phyloP scores from a whole-genome alignment of 2,329 filamentous ascomycete genomes.

The Mycosphaerelloides madeirae region DNA sequence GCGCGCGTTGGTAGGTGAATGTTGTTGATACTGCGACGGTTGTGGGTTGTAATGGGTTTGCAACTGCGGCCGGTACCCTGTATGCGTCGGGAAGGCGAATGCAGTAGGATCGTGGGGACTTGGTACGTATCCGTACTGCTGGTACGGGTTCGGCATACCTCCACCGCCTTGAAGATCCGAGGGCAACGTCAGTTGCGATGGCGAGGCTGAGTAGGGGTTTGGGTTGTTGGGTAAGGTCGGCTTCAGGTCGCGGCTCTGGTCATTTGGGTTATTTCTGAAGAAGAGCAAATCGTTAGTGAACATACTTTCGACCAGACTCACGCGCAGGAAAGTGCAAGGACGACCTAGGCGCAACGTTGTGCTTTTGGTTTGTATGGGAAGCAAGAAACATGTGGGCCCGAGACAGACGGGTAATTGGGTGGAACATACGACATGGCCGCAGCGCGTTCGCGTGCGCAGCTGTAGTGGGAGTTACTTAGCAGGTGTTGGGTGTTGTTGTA shows the following conservation, averaged over 20 bases:
- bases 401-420: slow-evolving; percentile 9
- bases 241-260: slow-evolving; percentile 43
- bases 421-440: slow-evolving; percentile 29
- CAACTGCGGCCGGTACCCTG: slow-evolving; percentile 23
- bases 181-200: slow-evolving; percentile 33
- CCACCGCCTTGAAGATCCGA: slow-evolving; percentile 24
- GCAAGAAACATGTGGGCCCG: slow-evolving; percentile 5
- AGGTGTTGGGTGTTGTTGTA: slow-evolving; percentile 13
- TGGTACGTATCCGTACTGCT: slow-evolving; percentile 26
- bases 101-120: slow-evolving; percentile 25
- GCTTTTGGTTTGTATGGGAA: slow-evolving; percentile 1
- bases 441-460: slow-evolving; percentile 10
- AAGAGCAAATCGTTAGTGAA: slow-evolving; percentile 19
- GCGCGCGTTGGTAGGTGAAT: slow-evolving; percentile 30
- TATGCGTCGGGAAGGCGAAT: slow-evolving; percentile 28
- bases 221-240: slow-evolving; percentile 28
- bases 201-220: slow-evolving; percentile 35
- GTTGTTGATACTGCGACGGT: slow-evolving; percentile 32
- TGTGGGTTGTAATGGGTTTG: slow-evolving; percentile 35
- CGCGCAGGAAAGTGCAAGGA: too few species aligned
- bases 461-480: slow-evolving; percentile 19
- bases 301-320: slow-evolving; percentile 9
- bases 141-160: slow-evolving; percentile 28
- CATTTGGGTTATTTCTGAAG: slow-evolving; percentile 37
- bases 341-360: too few species aligned